Evolutionary conservation across 2,329 filamentous ascomycete genomes (phyloP).

Genomic region (Pyricularia pennisetigena): DNA sequence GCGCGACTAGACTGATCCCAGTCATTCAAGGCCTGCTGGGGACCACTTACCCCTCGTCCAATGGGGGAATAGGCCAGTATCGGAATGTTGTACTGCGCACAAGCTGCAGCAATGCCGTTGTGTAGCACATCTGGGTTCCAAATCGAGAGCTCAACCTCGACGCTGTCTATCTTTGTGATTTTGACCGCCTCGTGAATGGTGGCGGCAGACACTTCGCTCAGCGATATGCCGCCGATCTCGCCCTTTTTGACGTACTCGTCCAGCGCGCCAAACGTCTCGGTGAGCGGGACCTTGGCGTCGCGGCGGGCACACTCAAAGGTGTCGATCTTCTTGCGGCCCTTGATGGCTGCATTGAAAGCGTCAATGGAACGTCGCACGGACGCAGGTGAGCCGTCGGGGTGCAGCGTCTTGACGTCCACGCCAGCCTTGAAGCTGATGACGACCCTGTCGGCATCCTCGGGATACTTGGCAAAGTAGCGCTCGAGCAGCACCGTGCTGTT

Average conservation of each 20-base stretch:
- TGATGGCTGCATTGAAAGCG: slow-evolving; percentile 37
- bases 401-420: slow-evolving; percentile 54
- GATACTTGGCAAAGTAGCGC: slow-evolving; percentile 53
- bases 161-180: slow-evolving; percentile 32
- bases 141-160: slow-evolving; percentile 45
- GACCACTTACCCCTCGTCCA: slow-evolving; percentile 32
- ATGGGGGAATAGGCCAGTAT: slow-evolving; percentile 52
- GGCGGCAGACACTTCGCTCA: slow-evolving; percentile 39
- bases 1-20: background rate
- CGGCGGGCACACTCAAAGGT: slow-evolving; percentile 49
- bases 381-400: slow-evolving; percentile 52
- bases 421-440: slow-evolving; percentile 55
- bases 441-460: slow-evolving; percentile 52
- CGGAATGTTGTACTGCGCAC: slow-evolving; percentile 42
- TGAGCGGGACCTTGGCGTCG: slow-evolving; percentile 37
- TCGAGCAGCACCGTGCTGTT: slow-evolving; percentile 50
- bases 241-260: slow-evolving; percentile 41
- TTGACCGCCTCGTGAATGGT: slow-evolving; percentile 39
- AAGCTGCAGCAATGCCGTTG: slow-evolving; percentile 39
- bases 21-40: background rate
- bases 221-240: slow-evolving; percentile 37
- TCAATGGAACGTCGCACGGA: slow-evolving; percentile 48
- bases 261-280: slow-evolving; percentile 30
- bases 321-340: slow-evolving; percentile 50
- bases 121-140: slow-evolving; percentile 35